phyloP scores from a whole-genome alignment of 2,329 filamentous ascomycete genomes.

The Stagonosporopsis tanaceti region DNA sequence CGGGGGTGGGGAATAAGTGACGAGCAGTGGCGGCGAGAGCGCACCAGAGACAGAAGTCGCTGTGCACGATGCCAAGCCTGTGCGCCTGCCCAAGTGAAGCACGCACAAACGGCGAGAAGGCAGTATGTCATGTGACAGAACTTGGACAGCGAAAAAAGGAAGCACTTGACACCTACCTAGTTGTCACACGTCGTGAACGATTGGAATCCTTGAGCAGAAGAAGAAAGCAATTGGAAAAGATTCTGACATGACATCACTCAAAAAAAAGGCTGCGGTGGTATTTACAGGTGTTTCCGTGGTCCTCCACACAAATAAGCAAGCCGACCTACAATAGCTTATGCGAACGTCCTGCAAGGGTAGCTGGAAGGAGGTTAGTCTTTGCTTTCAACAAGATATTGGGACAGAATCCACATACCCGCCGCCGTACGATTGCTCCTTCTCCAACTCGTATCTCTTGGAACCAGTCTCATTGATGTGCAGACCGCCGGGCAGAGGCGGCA shows the following conservation, averaged over 20 bases:
- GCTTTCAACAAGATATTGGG: neutral
- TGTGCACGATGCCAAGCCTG: slow-evolving; percentile 27
- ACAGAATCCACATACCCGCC: slow-evolving; percentile 43
- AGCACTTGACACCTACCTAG: neutral
- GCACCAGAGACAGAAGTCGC: slow-evolving; percentile 23
- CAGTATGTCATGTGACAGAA: no score
- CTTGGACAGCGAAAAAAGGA: neutral
- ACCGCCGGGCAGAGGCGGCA: slow-evolving; percentile 88
- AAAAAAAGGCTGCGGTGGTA: slow-evolving; percentile 30
- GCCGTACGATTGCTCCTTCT: slow-evolving; percentile 72
- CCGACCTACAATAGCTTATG: slow-evolving; percentile 25
- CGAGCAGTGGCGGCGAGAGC: slow-evolving; percentile 8
- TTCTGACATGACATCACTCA: slow-evolving; percentile 17
- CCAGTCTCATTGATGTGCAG: slow-evolving; percentile 63
- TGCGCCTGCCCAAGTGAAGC: slow-evolving; percentile 18
- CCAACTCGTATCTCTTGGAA: slow-evolving; percentile 75
- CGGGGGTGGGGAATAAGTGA: slow-evolving; percentile 9
- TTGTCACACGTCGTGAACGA: neutral
- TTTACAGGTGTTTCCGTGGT: slow-evolving; percentile 38
- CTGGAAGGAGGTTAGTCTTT: slow-evolving; percentile 31
- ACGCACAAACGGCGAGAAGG: neutral
- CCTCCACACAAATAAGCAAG: slow-evolving; percentile 19
- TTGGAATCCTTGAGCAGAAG: neutral
- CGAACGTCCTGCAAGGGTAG: slow-evolving; percentile 58
- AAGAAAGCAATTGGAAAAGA: neutral